Conservation (phyloP, 2,329 filamentous ascomycete genomes). For the Cladobotryum protrusum region DNA sequence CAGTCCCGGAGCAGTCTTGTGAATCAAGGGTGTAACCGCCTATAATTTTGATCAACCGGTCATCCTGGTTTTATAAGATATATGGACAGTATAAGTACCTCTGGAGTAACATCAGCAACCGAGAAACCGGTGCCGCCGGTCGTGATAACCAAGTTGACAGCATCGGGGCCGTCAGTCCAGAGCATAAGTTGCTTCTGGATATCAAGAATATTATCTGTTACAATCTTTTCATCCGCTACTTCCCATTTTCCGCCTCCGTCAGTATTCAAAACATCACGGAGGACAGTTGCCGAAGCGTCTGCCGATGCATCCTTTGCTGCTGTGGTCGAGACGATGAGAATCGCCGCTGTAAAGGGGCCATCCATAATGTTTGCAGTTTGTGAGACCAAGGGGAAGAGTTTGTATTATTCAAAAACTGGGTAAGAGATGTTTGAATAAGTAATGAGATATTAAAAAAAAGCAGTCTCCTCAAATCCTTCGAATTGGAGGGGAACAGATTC, state of each 20-base stretch:
- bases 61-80: neutral
- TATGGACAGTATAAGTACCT: constrained; percentile 45
- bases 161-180: constrained; percentile 64
- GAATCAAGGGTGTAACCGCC: constrained; percentile 72
- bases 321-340: constrained; percentile 88
- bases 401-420: no score
- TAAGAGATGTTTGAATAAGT: no score
- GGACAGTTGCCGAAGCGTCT: constrained; percentile 63
- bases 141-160: constrained; percentile 72
- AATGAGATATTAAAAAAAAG: no score
- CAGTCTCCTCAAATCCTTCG: no score
- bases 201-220: constrained; percentile 65
- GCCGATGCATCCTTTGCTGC: constrained; percentile 72
- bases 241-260: constrained; percentile 68
- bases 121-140: constrained; percentile 95
- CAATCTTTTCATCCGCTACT: constrained; percentile 63
- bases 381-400: no score
- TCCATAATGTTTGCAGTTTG: constrained; percentile 1
- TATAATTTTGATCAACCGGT: constrained; percentile 26
- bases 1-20: constrained; percentile 81
- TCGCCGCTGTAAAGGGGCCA: constrained; percentile 58
- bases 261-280: constrained; percentile 62
- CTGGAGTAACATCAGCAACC: constrained; percentile 76
- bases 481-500: no score
- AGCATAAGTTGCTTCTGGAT: constrained; percentile 68